Conservation (phyloP, 345 rosid species). For the Citrus maxima region DNA sequence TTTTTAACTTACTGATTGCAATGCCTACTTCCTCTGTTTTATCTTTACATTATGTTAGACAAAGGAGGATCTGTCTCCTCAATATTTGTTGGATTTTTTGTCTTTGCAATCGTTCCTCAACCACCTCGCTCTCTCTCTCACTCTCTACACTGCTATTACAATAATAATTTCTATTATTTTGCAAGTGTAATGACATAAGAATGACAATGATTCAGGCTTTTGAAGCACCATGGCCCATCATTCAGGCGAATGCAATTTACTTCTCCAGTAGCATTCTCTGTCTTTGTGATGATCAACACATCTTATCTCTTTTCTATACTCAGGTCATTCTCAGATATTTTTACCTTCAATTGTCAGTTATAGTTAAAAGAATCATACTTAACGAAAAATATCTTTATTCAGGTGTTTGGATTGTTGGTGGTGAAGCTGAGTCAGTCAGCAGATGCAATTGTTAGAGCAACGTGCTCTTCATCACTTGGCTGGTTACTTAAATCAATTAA, state of each 20-base stretch:
- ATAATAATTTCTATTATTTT: too few species aligned
- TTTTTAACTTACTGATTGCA: not conserved
- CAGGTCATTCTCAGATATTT: slow-evolving; percentile 48
- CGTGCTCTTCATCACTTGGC: slow-evolving; percentile 72
- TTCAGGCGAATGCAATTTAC: slow-evolving; percentile 94
- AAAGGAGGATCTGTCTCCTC: not conserved
- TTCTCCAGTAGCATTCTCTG: slow-evolving; percentile 78
- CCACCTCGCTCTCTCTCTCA: too few species aligned
- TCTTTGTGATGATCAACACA: slow-evolving; percentile 75
- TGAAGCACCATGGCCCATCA: slow-evolving; percentile 88
- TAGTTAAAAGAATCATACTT: not conserved
- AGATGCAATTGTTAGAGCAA: slow-evolving; percentile 80
- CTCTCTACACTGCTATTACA: too few species aligned
- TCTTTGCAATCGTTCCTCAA: too few species aligned
- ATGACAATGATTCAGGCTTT: slow-evolving; percentile 57
- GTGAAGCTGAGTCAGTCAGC: slow-evolving; percentile 72
- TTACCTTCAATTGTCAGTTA: not conserved
- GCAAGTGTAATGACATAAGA: too few species aligned
- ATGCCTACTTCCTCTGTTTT: not conserved
- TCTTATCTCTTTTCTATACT: slow-evolving; percentile 57
- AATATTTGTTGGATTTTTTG: too few species aligned
- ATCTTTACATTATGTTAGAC: not conserved
- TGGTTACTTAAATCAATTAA: slow-evolving; percentile 64
- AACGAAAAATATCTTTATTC: not conserved
- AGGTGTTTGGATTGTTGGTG: slow-evolving; percentile 83